A percentile compares a stretch with the other conserved stretches of the same genome.
These are phyloP conservation scores for Vitellaria paradoxa DNA, from an alignment of 179 eudicot species.

Conservation along the genomic window DNA sequence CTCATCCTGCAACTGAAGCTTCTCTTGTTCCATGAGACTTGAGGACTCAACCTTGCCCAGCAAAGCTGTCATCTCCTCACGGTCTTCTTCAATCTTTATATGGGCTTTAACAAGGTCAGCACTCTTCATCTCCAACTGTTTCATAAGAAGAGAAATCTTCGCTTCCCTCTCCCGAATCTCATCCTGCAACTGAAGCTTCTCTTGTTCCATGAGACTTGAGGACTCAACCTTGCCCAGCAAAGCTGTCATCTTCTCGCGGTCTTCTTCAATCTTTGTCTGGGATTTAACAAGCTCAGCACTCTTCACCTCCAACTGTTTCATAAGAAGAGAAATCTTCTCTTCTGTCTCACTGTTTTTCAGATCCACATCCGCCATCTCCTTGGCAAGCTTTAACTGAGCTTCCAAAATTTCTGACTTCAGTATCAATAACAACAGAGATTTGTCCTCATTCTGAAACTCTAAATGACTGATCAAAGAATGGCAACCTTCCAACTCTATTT, in stretches of 20 bases:
- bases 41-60: conserved; percentile 44
- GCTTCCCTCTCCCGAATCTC: conserved; percentile 41
- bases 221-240: conserved; percentile 49
- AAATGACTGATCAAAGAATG: conserved; percentile 40
- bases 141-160: conserved; percentile 22
- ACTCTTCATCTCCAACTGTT: conserved; percentile 40
- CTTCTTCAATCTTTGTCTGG: conserved; percentile 38
- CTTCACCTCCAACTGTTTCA: conserved; percentile 37
- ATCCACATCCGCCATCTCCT: conserved; percentile 23
- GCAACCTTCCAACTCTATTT: conserved; percentile 42
- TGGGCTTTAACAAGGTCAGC: conserved; percentile 30
- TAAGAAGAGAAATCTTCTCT: conserved; percentile 25
- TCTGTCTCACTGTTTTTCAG: conserved; percentile 22
- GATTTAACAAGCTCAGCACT: conserved; percentile 30
- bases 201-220: conserved; percentile 32
- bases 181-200: conserved; percentile 35
- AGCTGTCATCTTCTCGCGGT: conserved; percentile 39
- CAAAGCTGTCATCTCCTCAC: conserved; percentile 40
- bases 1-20: conserved; percentile 40
- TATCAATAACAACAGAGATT: conserved; percentile 51
- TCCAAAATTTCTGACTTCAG: conserved; percentile 45
- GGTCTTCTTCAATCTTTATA: conserved; percentile 39
- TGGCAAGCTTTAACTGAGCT: conserved; percentile 18
- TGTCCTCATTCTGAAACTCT: conserved; percentile 69
- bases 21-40: conserved; percentile 34